phyloP scores from a whole-genome alignment of 2,329 filamentous ascomycete species.

The Fusarium foetens region DNA sequence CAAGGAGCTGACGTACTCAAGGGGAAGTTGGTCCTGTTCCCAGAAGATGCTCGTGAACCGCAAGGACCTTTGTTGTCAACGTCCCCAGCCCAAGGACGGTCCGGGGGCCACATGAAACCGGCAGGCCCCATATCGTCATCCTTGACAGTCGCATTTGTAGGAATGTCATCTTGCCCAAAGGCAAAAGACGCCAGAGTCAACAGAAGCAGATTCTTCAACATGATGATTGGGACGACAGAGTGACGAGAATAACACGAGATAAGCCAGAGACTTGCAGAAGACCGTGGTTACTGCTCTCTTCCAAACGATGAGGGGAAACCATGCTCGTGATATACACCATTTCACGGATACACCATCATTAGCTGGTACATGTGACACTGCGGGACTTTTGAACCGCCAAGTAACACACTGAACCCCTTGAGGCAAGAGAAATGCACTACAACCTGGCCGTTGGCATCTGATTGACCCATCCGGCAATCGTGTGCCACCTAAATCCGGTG shows the following conservation, averaged over 20 bases:
- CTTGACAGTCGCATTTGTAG: constrained; percentile 21
- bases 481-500: not conserved
- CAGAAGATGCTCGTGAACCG: constrained; percentile 59
- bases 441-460: not conserved
- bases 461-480: not conserved
- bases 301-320: not conserved
- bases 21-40: constrained; percentile 66
- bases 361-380: not conserved
- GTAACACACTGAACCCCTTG: not conserved
- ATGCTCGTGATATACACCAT: constrained; percentile 25
- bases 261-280: not conserved
- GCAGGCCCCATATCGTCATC: constrained; percentile 61
- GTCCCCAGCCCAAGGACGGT: constrained; percentile 64
- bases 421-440: not conserved
- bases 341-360: not conserved
- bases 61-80: constrained; percentile 68
- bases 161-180: constrained; percentile 15
- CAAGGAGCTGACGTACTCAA: constrained; percentile 51
- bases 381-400: constrained; percentile 28
- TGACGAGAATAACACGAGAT: not conserved
- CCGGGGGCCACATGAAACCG: constrained; percentile 69
- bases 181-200: constrained; percentile 18
- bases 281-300: not conserved
- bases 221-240: not conserved
- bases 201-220: constrained; percentile 24